Conservation (phyloP, 768 basidiomycete genomes). For the Phallus indusiatus region DNA sequence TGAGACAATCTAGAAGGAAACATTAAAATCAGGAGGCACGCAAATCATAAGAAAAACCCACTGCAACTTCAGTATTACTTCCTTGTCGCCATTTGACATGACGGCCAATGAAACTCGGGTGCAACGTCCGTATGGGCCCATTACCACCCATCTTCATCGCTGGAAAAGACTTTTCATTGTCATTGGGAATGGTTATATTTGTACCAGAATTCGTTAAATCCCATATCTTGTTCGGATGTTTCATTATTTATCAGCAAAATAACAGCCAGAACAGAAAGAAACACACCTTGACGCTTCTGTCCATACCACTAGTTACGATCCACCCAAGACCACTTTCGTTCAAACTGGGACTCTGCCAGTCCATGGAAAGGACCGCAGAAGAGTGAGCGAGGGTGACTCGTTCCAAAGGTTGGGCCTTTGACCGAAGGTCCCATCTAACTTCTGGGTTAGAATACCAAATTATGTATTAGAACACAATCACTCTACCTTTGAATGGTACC, state of each 20-base stretch:
- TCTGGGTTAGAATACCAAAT: not conserved
- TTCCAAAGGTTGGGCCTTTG: constrained; percentile 47
- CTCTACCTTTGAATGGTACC: constrained; percentile 37
- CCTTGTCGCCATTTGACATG: constrained; percentile 69
- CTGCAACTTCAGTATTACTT: constrained; percentile 65
- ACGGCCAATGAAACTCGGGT: constrained; percentile 66
- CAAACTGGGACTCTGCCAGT: constrained; percentile 45
- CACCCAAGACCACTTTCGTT: constrained; percentile 39
- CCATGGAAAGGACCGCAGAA: constrained; percentile 60
- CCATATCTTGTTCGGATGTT: constrained; percentile 47
- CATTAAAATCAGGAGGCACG: not conserved
- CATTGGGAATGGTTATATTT: not conserved
- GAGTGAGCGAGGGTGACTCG: constrained; percentile 66
- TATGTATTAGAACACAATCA: constrained; percentile 14
- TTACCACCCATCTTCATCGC: constrained; percentile 1
- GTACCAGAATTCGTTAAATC: constrained; percentile 42
- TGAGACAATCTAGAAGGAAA: constrained; percentile 37
- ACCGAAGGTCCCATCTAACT: constrained; percentile 62
- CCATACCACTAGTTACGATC: constrained; percentile 73
- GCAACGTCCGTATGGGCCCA: constrained; percentile 34
- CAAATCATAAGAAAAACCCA: not conserved
- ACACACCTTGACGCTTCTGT: constrained; percentile 65
- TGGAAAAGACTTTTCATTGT: not conserved
- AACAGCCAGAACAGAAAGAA: not conserved
- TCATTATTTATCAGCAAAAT: not conserved